Conservation (phyloP, 306 rosid genomes). For the Amphicarpaea edgeworthii region DNA sequence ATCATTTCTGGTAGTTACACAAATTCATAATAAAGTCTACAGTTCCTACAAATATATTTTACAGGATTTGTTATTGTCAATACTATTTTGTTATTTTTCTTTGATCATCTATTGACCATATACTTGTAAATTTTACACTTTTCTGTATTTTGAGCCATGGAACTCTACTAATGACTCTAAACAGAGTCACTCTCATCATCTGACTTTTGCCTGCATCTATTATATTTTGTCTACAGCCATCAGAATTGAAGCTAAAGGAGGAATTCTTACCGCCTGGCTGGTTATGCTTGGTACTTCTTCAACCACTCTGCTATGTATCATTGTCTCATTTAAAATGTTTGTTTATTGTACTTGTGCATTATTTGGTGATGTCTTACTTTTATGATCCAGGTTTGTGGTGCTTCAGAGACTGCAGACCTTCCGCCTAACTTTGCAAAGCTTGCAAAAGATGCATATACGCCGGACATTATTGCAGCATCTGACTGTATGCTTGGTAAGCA, state of each 20-base stretch:
- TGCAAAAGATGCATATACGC: constrained; percentile 85
- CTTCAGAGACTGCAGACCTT: constrained; percentile 77
- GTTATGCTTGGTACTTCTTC: constrained; percentile 82
- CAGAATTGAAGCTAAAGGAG: constrained; percentile 92
- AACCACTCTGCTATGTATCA: constrained; percentile 30
- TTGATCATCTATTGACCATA: constrained; percentile 14
- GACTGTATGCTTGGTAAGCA: constrained; percentile 98
- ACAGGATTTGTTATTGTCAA: constrained; percentile 1
- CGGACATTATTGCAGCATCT: constrained; percentile 90
- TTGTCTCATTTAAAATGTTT: constrained; percentile 28
- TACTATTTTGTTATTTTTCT: neutral
- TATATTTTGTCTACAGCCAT: constrained; percentile 74
- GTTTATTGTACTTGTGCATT: constrained; percentile 3
- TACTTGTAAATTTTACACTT: constrained; percentile 23
- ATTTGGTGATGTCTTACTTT: constrained; percentile 35
- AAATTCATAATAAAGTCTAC: neutral
- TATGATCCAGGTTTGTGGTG: constrained; percentile 86
- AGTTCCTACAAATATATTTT: constrained; percentile 20
- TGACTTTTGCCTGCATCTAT: constrained; percentile 25
- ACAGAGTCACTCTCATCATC: constrained; percentile 22
- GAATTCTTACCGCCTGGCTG: constrained; percentile 92
- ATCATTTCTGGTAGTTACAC: constrained; percentile 5
- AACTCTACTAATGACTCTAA: constrained; percentile 8
- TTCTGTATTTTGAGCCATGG: constrained; percentile 24
- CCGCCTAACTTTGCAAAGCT: constrained; percentile 85